Evolutionary conservation across 148 eudicot species (phyloP).

Genomic region (Fagopyrum tataricum): DNA sequence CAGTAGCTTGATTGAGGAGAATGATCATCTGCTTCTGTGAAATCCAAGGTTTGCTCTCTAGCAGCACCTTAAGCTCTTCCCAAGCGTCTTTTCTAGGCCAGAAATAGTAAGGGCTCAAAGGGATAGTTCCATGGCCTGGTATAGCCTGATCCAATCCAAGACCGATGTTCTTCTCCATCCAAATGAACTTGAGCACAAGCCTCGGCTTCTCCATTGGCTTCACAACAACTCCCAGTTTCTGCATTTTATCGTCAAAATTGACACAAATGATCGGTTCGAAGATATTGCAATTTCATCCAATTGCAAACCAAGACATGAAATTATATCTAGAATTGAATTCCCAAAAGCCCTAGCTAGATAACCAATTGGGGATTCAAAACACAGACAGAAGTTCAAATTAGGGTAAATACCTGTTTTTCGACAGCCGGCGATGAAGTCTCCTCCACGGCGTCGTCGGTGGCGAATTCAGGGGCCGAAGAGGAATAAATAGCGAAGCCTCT

Average conservation of each 20-base stretch:
- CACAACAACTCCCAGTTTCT: slow-evolving; percentile 68
- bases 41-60: slow-evolving; percentile 93
- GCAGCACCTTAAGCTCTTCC: slow-evolving; percentile 85
- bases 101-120: slow-evolving; percentile 82
- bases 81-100: slow-evolving; percentile 99
- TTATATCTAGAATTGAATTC: neutral
- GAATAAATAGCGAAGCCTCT: slow-evolving; percentile 20
- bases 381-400: neutral
- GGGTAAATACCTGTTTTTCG: slow-evolving; percentile 30
- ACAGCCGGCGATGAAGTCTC: slow-evolving; percentile 8
- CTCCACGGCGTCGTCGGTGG: slow-evolving; percentile 21
- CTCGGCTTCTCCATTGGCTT: slow-evolving; percentile 73
- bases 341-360: neutral
- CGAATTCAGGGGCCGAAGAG: slow-evolving; percentile 35
- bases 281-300: neutral
- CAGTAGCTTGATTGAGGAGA: slow-evolving; percentile 92
- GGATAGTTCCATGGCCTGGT: slow-evolving; percentile 78
- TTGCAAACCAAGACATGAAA: neutral
- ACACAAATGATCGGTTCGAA: neutral
- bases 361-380: neutral
- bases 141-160: slow-evolving; percentile 69
- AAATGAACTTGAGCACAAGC: slow-evolving; percentile 78
- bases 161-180: slow-evolving; percentile 99
- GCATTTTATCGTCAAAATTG: slow-evolving; percentile 9
- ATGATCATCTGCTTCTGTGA: slow-evolving; percentile 73